These are phyloP conservation scores for Chalciporus piperatus DNA, from an alignment of 768 basidiomycete species.

Conservation along the genomic window DNA sequence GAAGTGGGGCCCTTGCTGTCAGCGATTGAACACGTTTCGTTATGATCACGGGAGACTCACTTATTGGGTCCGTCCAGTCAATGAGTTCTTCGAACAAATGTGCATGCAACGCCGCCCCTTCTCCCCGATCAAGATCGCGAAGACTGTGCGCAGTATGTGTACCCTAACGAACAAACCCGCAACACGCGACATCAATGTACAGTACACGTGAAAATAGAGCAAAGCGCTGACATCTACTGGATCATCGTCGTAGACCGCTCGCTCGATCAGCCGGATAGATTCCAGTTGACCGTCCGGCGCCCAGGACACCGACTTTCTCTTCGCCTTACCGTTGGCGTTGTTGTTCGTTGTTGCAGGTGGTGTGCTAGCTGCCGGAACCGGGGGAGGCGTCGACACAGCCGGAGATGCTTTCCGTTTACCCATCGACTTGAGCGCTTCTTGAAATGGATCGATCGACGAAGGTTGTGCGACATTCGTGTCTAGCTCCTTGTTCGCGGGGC, in stretches of 20 bases:
- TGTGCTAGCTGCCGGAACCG: constrained; percentile 28
- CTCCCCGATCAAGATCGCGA: constrained; percentile 84
- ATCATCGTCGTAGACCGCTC: constrained; percentile 88
- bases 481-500: constrained; percentile 47
- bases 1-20: neutral
- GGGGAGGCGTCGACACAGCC: constrained; percentile 56
- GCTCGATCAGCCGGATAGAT: constrained; percentile 76
- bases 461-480: constrained; percentile 69
- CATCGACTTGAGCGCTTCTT: constrained; percentile 79
- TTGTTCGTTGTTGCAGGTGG: constrained; percentile 32
- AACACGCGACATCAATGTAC: constrained; percentile 51
- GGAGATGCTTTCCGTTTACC: constrained; percentile 64
- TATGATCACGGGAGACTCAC: constrained; percentile 49
- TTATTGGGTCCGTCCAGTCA: constrained; percentile 80
- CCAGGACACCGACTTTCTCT: constrained; percentile 80
- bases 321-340: constrained; percentile 47
- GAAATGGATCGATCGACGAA: constrained; percentile 75
- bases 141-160: constrained; percentile 65
- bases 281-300: constrained; percentile 71
- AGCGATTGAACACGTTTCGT: constrained; percentile 20
- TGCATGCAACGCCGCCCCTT: constrained; percentile 81
- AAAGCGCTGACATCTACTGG: constrained; percentile 74
- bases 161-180: constrained; percentile 54
- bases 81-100: constrained; percentile 82
- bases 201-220: constrained; percentile 41